A percentile compares a stretch with the other conserved stretches of the same genome.
These are phyloP conservation scores for Blastosporella zonata DNA, from an alignment of 1,284 basidiomycete species.

Conservation along the genomic window DNA sequence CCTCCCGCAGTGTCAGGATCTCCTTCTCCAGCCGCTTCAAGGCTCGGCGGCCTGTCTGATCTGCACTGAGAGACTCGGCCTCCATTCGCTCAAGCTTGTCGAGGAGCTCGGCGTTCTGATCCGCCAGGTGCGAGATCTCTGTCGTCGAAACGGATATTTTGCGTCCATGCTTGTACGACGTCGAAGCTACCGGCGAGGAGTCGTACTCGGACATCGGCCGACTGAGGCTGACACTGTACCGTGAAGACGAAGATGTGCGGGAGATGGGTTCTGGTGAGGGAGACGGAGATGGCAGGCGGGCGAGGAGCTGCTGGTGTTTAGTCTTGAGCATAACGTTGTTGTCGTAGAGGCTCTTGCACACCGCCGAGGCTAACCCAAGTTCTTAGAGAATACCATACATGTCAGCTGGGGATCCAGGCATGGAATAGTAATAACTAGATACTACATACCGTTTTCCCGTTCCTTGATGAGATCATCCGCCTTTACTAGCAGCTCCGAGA, in stretches of 20 bases:
- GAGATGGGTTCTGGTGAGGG: constrained; percentile 22
- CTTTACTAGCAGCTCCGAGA: constrained; percentile 61
- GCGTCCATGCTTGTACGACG: constrained; percentile 40
- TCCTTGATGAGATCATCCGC: constrained; percentile 74
- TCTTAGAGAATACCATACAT: constrained; percentile 41
- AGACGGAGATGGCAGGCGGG: constrained; percentile 49
- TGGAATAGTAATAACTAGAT: constrained; percentile 1
- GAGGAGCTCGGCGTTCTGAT: constrained; percentile 80
- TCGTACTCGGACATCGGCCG: constrained; percentile 25
- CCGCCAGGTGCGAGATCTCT: constrained; percentile 69
- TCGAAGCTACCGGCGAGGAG: constrained; percentile 23
- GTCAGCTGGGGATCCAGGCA: constrained; percentile 13
- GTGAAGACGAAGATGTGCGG: constrained; percentile 28
- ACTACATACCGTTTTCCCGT: constrained; percentile 64
- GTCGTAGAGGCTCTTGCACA: constrained; percentile 67
- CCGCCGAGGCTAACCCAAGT: constrained; percentile 61
- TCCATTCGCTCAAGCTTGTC: constrained; percentile 73
- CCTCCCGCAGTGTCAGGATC: constrained; percentile 63
- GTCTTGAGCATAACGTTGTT: constrained; percentile 65
- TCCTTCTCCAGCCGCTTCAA: constrained; percentile 76
- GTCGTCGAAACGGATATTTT: constrained; percentile 62
- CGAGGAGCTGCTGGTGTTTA: constrained; percentile 64
- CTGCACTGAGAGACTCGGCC: constrained; percentile 61
- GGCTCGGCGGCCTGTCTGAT: constrained; percentile 64
- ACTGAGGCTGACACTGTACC: constrained; percentile 26